Conservation (phyloP, 257 asterid species). For the Euphrasia confusa region DNA sequence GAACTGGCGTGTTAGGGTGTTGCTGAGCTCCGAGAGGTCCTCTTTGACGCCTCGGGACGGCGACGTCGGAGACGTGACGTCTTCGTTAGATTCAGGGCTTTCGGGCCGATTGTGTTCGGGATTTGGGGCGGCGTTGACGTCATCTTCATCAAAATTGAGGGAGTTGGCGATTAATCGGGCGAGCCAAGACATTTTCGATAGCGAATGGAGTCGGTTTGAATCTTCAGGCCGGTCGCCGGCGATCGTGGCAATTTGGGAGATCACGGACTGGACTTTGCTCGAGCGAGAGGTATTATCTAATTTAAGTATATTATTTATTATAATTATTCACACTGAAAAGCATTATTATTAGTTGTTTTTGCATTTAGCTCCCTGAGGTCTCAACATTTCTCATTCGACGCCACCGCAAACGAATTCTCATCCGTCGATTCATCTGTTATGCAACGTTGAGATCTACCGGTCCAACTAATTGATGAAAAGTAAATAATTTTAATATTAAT, state of each 20-base stretch:
- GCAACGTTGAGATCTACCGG: background rate
- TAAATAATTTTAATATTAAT: no score
- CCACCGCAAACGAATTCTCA: no score
- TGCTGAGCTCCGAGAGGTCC: conserved; percentile 86
- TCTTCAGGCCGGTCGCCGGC: conserved; percentile 31
- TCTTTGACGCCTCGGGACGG: conserved; percentile 88
- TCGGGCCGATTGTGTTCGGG: conserved; percentile 24
- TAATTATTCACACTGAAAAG: conserved; percentile 10
- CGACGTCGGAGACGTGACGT: conserved; percentile 41
- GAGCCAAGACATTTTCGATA: conserved; percentile 72
- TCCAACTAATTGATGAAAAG: no score
- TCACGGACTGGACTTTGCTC: conserved; percentile 23
- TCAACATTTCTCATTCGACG: background rate
- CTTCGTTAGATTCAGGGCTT: conserved; percentile 32
- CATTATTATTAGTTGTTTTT: conserved; percentile 20
- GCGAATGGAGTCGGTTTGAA: conserved; percentile 2
- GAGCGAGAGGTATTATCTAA: conserved; percentile 7
- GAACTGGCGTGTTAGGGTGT: conserved; percentile 81
- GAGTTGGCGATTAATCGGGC: conserved; percentile 96
- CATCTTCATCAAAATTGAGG: conserved; percentile 59
- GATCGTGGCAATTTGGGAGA: conserved; percentile 29
- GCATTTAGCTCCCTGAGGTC: conserved; percentile 21
- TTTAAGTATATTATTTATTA: background rate
- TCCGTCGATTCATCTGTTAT: background rate
- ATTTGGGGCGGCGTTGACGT: conserved; percentile 19